Conservation (phyloP, 176 grass and related monocot genomes). For the Oryza coarctata region DNA sequence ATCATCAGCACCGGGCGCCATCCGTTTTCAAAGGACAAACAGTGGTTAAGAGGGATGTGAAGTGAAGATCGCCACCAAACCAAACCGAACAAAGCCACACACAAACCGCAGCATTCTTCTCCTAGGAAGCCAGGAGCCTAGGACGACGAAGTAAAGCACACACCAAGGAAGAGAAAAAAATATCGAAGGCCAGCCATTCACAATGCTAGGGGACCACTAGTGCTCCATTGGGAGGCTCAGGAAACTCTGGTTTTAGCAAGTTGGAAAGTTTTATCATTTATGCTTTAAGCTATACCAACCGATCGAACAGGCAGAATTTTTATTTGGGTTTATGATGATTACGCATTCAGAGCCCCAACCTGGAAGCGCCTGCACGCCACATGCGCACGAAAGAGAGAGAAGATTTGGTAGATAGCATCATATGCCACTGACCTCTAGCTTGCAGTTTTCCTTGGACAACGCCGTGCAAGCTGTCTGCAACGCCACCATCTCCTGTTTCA, state of each 20-base stretch:
- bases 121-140: background rate
- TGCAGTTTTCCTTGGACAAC: conserved; percentile 48
- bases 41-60: conserved; percentile 31
- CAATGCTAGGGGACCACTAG: background rate
- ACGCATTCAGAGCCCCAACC: background rate
- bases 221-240: background rate
- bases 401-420: background rate
- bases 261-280: conserved; percentile 15
- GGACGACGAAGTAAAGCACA: background rate
- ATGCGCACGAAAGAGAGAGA: background rate
- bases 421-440: conserved; percentile 46
- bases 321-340: background rate
- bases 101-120: background rate
- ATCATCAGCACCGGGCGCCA: conserved; percentile 1
- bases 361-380: conserved; percentile 14
- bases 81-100: background rate
- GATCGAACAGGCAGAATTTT: background rate
- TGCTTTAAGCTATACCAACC: conserved; percentile 28
- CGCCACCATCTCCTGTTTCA: conserved; percentile 42
- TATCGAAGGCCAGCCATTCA: background rate
- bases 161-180: background rate
- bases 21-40: conserved; percentile 5
- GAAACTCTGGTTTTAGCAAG: conserved; percentile 3
- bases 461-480: conserved; percentile 40
- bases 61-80: background rate